A percentile compares a stretch with the other conserved stretches of the same genome.
Evolutionary conservation across 306 rosid species (phyloP).

Genomic region (Heteromeles arbutifolia): DNA sequence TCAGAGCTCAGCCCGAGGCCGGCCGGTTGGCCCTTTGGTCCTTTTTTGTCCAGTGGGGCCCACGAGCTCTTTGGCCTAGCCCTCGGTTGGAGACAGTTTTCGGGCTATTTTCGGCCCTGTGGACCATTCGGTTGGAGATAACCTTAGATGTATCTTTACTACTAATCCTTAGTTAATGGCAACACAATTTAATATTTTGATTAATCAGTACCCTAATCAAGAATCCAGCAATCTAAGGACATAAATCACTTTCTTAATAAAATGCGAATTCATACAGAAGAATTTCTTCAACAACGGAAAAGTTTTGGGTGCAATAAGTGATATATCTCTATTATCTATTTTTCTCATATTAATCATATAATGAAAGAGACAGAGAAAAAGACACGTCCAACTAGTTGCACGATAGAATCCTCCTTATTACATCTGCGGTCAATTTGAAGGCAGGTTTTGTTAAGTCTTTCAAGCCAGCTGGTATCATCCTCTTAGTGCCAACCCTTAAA

Average conservation of each 20-base stretch:
- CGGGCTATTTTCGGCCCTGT: too few relatives aligned
- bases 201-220: not conserved
- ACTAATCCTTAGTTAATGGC: not conserved
- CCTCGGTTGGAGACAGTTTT: too few relatives aligned
- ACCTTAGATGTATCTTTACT: not conserved
- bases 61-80: too few relatives aligned
- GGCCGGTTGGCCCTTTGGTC: too few relatives aligned
- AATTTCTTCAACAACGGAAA: too few relatives aligned
- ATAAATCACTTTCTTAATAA: not conserved
- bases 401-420: not conserved
- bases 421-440: not conserved
- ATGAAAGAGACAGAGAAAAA: too few relatives aligned
- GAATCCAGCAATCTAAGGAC: not conserved
- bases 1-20: too few relatives aligned
- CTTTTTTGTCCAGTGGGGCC: too few relatives aligned
- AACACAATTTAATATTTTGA: not conserved
- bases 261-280: not conserved
- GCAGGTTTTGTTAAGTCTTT: not conserved
- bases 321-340: too few relatives aligned
- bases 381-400: rapidly evolving
- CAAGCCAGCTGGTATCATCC: not conserved
- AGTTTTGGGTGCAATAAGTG: not conserved
- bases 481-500: not conserved
- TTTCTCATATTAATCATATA: too few relatives aligned
- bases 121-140: too few relatives aligned